A percentile compares a stretch with the other conserved stretches of the same genome.
These are phyloP conservation scores for Liriodendron chinense DNA, from an alignment of 164 flowering plant species.

Conservation along the genomic window DNA sequence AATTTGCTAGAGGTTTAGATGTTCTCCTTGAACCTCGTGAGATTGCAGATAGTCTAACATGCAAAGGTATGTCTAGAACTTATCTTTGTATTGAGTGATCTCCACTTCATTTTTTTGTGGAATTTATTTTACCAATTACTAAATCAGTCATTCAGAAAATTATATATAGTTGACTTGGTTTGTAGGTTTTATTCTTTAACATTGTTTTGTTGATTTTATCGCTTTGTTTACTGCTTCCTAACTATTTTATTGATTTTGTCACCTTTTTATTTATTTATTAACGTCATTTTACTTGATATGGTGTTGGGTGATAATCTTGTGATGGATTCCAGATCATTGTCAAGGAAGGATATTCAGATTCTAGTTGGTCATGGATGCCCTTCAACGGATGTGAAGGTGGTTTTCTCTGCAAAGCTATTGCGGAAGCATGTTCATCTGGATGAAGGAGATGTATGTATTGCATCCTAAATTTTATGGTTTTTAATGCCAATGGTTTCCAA, in stretches of 20 bases:
- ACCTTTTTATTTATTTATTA: neutral
- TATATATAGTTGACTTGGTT: too few species aligned
- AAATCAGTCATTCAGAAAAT: too few species aligned
- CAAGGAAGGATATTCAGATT: slow-evolving; percentile 87
- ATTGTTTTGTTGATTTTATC: neutral
- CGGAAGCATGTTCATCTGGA: slow-evolving; percentile 88
- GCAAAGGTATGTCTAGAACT: too few species aligned
- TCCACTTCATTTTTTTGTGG: too few species aligned
- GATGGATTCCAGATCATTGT: slow-evolving; percentile 71
- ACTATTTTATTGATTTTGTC: neutral
- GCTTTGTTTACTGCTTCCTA: neutral
- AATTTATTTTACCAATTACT: too few species aligned
- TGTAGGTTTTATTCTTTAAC: neutral
- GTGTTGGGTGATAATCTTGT: neutral
- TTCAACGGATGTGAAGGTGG: slow-evolving; percentile 64
- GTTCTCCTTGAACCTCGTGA: too few species aligned
- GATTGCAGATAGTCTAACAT: too few species aligned
- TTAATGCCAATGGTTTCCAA: neutral
- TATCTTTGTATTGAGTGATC: too few species aligned
- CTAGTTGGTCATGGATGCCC: slow-evolving; percentile 97
- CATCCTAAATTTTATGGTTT: neutral
- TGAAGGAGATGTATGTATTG: slow-evolving; percentile 92
- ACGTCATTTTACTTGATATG: neutral
- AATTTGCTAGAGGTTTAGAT: too few species aligned
- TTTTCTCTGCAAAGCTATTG: slow-evolving; percentile 77